Base-by-base conservation (phyloP, 495 filamentous ascomycete genomes). In the Penicillium fimorum region DNA sequence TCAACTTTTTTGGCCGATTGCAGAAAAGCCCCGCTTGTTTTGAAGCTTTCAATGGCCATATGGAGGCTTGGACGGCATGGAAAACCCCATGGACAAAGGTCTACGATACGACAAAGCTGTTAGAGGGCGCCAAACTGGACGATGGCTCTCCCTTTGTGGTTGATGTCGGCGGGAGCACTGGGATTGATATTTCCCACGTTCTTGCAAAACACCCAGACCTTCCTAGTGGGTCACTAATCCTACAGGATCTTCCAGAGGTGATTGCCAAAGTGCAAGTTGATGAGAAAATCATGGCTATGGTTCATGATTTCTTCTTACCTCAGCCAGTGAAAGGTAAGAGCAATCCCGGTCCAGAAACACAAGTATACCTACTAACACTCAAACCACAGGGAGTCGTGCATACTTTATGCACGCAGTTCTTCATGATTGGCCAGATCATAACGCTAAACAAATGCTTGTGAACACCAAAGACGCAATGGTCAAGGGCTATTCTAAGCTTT, bases 91-190 rank as follows among this genome's bases (percentile, higher is more conserved):
- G 71, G 71, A 63, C 76, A 1, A 61, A 60, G 41, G 68, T 70
- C 15, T 73, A 70, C 56, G 65, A 70, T 25, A 70, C 65, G 10
- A 54, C 54, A 38, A 15, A 46, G 40, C 57, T 70, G 37, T 56
- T 67, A 3, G 56, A 66, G 1, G 56, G 58, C 15, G 57, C 60
- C 1, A 53, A 56, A 8, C 50, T 68, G 0, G 53, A 55, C 10
- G 46, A 62, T 20, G 64, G 49, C 17, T 57, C 40, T 53, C 43
- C 65, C 12, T 60, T 80, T 6, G 71, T 79, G 38, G 77, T 84
- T 27, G 76, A 84, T 56, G 61, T 83, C 8, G 81, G 79, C 38
- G 79, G 81, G 27, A 68, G 75, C 6, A 70, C 74, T 4, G 80
- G 81, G 1, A 76, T 82, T 25, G 75, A 82, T 30, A 70, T 73